These are phyloP conservation scores for Steccherinum ochraceum DNA, from an alignment of 768 basidiomycete genomes.

Conservation along the genomic window DNA sequence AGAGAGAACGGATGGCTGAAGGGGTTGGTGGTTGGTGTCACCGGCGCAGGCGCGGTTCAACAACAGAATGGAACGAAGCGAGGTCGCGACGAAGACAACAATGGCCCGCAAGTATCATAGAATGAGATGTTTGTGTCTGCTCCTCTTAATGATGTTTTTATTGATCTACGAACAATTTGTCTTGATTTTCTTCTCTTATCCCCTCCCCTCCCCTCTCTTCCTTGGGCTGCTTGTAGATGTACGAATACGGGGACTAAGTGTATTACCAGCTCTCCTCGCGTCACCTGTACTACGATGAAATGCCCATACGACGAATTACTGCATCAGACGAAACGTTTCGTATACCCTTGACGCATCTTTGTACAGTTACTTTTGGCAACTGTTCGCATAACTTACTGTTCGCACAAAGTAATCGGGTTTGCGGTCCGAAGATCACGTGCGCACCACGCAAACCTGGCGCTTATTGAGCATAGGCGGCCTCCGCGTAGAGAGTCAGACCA, in stretches of 20 bases:
- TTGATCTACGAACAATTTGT: not conserved
- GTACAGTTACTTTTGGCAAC: not conserved
- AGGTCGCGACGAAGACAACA: constrained; percentile 12
- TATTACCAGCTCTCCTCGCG: not conserved
- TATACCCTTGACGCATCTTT: not conserved
- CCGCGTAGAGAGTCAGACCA: too few relatives aligned
- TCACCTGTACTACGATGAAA: too few relatives aligned
- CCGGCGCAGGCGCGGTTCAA: constrained; percentile 50
- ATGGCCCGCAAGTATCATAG: not conserved
- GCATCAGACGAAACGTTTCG: too few relatives aligned
- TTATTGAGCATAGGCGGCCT: too few relatives aligned
- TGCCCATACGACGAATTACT: too few relatives aligned
- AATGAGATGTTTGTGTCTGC: not conserved
- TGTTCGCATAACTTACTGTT: too few relatives aligned
- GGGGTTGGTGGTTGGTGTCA: constrained; percentile 83
- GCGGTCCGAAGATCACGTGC: too few relatives aligned
- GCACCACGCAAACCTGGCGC: too few relatives aligned
- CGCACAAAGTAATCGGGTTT: too few relatives aligned
- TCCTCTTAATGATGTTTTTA: constrained; percentile 1
- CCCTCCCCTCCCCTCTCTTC: not conserved
- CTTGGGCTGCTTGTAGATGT: not conserved
- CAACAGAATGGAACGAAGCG: constrained; percentile 17
- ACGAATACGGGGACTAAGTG: not conserved
- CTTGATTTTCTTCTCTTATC: not conserved
- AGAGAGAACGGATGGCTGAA: constrained; percentile 93